These are phyloP conservation scores for Adansonia rubrostipa DNA, from an alignment of 441 rosid species.

Conservation along the genomic window DNA sequence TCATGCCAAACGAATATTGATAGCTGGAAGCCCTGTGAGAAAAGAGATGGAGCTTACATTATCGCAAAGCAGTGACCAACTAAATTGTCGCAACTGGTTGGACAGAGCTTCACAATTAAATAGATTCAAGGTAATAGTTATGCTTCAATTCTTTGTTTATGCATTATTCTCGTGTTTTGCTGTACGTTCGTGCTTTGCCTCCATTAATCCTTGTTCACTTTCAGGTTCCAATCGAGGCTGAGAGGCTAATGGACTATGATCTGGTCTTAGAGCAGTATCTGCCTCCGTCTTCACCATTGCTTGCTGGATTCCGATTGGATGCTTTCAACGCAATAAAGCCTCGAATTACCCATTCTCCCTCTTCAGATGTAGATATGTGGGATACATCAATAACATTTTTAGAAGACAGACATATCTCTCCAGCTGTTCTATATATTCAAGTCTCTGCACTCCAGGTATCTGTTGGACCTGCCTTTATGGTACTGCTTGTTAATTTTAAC, in stretches of 20 bases:
- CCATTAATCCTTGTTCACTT: conserved; percentile 22
- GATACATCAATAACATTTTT: conserved; percentile 59
- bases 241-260: conserved; percentile 71
- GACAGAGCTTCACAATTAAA: conserved; percentile 81
- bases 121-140: conserved; percentile 77
- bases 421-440: conserved; percentile 76
- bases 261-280: conserved; percentile 75
- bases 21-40: conserved; percentile 69
- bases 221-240: conserved; percentile 82
- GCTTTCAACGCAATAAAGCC: conserved; percentile 84
- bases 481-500: neutral
- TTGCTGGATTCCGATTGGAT: conserved; percentile 88
- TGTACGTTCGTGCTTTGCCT: conserved; percentile 23
- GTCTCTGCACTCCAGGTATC: conserved; percentile 87
- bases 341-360: conserved; percentile 78
- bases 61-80: conserved; percentile 59
- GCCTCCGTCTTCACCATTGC: conserved; percentile 76
- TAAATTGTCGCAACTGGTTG: conserved; percentile 64
- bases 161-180: conserved; percentile 18
- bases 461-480: conserved; percentile 12
- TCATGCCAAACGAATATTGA: conserved; percentile 84
- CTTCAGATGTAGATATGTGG: conserved; percentile 66
- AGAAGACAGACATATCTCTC: conserved; percentile 79
- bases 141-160: conserved; percentile 21
- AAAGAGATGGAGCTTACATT: conserved; percentile 46